Conservation (phyloP, 345 rosid species). For the Angophora floribunda region DNA sequence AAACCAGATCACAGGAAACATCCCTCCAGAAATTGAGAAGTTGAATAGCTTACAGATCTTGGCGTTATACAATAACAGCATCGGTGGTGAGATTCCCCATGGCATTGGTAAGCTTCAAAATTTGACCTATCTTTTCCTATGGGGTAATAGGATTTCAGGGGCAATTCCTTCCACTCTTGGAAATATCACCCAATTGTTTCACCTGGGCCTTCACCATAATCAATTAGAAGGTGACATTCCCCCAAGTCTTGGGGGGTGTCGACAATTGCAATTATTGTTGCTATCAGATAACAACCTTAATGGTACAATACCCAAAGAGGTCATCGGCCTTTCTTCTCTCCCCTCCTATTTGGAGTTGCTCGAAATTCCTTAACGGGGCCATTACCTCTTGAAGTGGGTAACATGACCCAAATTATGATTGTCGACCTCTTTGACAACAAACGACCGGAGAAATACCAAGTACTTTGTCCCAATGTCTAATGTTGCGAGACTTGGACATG, state of each 20-base stretch:
- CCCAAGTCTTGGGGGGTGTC: background rate
- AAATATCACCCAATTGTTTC: background rate
- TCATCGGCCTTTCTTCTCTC: background rate
- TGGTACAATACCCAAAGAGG: background rate
- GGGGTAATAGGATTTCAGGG: too few relatives aligned
- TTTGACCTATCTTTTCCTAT: too few relatives aligned
- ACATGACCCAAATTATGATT: background rate
- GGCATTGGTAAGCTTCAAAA: too few relatives aligned
- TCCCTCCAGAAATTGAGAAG: too few relatives aligned
- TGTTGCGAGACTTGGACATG: background rate
- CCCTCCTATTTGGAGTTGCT: background rate
- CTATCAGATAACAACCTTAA: background rate
- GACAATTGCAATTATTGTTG: fast-evolving
- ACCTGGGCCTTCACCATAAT: fast-evolving
- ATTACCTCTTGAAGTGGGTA: background rate
- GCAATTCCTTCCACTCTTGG: background rate
- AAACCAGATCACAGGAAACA: too few relatives aligned
- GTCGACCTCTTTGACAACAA: background rate
- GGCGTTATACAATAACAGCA: too few relatives aligned
- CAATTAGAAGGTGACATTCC: background rate
- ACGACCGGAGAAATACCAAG: background rate
- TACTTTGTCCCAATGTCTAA: too few relatives aligned
- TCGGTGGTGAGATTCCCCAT: too few relatives aligned
- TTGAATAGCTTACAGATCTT: too few relatives aligned
- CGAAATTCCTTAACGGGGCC: background rate